These are phyloP conservation scores for Suillus clintonianus DNA, from an alignment of 768 basidiomycete genomes.

Conservation along the genomic window DNA sequence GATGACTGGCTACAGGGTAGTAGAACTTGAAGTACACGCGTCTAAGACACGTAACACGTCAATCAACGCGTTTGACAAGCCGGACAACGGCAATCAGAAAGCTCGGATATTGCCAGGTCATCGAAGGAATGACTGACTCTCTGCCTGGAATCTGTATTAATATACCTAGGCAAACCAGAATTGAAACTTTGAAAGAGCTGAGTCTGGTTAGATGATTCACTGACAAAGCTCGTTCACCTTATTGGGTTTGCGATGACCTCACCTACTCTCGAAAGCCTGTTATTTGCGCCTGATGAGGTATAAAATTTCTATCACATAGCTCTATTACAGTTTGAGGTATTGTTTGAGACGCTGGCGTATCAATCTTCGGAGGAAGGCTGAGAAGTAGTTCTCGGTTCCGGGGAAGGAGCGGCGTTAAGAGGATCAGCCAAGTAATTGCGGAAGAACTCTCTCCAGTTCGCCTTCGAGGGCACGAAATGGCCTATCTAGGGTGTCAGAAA, in stretches of 20 bases:
- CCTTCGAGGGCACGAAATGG: conserved; percentile 82
- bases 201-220: too few species aligned
- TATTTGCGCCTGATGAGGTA: background rate
- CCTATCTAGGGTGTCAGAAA: conserved; percentile 41
- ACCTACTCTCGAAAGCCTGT: background rate
- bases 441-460: conserved; percentile 75
- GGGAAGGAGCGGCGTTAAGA: conserved; percentile 46
- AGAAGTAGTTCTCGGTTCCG: conserved; percentile 33
- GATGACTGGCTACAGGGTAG: too few species aligned
- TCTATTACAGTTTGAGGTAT: background rate
- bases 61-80: too few species aligned
- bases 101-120: too few species aligned
- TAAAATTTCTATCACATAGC: background rate
- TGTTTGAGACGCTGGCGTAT: background rate
- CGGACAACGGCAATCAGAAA: too few species aligned
- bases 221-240: too few species aligned
- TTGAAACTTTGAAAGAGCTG: too few species aligned
- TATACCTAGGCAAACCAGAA: too few species aligned
- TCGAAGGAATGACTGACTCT: too few species aligned
- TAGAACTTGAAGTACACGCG: too few species aligned
- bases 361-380: conserved; percentile 19
- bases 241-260: background rate
- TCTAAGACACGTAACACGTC: too few species aligned
- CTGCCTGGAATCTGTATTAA: too few species aligned
- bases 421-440: conserved; percentile 64